phyloP scores from a whole-genome alignment of 768 basidiomycete species.

The Tephrocybe sp. region DNA sequence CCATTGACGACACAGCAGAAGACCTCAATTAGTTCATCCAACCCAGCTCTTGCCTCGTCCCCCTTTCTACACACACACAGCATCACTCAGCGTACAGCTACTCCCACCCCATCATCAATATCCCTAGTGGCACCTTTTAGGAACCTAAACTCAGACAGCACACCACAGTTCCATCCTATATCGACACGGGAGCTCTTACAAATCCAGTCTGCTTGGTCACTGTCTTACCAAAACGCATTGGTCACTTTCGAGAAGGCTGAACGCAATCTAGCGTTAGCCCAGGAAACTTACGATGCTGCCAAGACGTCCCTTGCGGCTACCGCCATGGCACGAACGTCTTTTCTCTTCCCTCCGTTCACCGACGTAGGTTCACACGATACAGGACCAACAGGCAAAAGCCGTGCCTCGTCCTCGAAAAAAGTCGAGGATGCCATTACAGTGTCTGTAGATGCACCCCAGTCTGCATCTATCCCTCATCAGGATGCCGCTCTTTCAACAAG shows the following conservation, averaged over 20 bases:
- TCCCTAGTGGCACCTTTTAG: neutral
- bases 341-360: neutral
- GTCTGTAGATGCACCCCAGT: no score
- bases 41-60: no score
- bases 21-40: neutral
- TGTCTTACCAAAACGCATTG: constrained; percentile 6
- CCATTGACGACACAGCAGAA: neutral
- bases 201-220: neutral
- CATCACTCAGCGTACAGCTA: neutral
- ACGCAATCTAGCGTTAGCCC: neutral
- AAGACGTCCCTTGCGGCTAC: constrained; percentile 7
- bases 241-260: constrained; percentile 7
- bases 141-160: neutral
- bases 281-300: constrained; percentile 10
- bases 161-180: neutral
- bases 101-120: neutral
- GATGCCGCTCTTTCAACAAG: neutral
- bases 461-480: neutral
- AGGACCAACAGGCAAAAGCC: no score
- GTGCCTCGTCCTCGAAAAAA: no score
- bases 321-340: neutral
- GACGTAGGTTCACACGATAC: neutral
- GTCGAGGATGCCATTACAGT: no score
- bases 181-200: neutral
- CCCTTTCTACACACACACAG: neutral